These are phyloP conservation scores for Oryza rufipogon DNA, from an alignment of 176 grass and related monocot species.

Conservation along the genomic window DNA sequence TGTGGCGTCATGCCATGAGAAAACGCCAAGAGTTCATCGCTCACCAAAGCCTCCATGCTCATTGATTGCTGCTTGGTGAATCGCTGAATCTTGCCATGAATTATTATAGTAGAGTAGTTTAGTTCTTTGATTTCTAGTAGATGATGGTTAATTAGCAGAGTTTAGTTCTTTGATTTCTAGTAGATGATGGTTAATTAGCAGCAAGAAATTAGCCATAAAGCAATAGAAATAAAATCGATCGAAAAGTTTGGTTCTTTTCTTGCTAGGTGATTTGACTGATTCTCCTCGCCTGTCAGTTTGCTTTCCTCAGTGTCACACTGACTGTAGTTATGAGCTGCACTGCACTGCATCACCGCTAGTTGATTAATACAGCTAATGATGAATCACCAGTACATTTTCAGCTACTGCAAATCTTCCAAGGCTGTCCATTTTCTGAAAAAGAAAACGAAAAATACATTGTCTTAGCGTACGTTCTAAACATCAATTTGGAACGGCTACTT, in stretches of 20 bases:
- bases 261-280: conserved; percentile 41
- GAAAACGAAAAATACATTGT: background rate
- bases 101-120: background rate
- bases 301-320: conserved; percentile 28
- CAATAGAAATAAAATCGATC: background rate
- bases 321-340: conserved; percentile 9
- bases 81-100: background rate
- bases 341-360: background rate
- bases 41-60: background rate
- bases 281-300: conserved; percentile 20
- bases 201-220: conserved; percentile 22
- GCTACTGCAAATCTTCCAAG: background rate
- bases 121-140: background rate
- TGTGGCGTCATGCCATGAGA: background rate
- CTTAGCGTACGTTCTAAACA: background rate
- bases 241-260: conserved; percentile 49
- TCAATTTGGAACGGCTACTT: too few species aligned
- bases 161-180: too few species aligned
- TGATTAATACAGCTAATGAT: background rate
- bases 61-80: conserved; percentile 21
- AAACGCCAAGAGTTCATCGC: background rate
- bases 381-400: background rate
- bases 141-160: too few species aligned
- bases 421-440: background rate
- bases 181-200: background rate